Conservation (phyloP, 1,284 basidiomycete species). For the Apiotrichum brassicae region DNA sequence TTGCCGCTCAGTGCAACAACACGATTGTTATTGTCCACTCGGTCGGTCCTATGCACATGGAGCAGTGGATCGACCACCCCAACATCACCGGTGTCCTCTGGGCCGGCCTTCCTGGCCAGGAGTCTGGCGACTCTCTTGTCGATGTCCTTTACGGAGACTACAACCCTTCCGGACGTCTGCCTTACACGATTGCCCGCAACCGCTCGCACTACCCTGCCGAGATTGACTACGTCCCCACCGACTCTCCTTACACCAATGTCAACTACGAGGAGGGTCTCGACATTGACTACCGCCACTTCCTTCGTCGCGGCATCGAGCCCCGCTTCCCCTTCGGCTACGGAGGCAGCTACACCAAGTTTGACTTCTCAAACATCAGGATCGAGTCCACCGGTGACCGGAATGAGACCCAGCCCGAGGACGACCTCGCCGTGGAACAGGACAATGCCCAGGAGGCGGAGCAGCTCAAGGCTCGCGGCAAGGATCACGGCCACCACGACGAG, state of each 20-base stretch:
- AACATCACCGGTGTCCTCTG: conserved; percentile 56
- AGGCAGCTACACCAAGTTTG: conserved; percentile 73
- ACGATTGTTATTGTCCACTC: conserved; percentile 75
- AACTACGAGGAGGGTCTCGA: conserved; percentile 64
- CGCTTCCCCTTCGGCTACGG: conserved; percentile 75
- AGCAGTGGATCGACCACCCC: conserved; percentile 63
- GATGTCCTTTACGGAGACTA: conserved; percentile 54
- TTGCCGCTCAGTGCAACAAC: conserved; percentile 53
- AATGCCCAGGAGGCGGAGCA: background rate
- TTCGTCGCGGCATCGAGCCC: conserved; percentile 57
- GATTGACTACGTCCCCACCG: conserved; percentile 50
- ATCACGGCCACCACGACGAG: background rate
- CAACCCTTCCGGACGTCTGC: conserved; percentile 69
- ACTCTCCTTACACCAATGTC: conserved; percentile 49
- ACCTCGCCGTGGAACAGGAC: too few species aligned
- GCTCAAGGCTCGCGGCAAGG: background rate
- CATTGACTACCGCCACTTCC: conserved; percentile 74
- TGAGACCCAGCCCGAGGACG: background rate
- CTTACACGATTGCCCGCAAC: conserved; percentile 72
- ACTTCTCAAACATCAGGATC: conserved; percentile 46
- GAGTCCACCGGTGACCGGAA: too few species aligned
- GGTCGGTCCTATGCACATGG: conserved; percentile 65
- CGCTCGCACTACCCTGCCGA: conserved; percentile 59
- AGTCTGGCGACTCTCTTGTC: conserved; percentile 66
- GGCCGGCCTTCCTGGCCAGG: conserved; percentile 57